Base-by-base conservation (phyloP, 2,329 filamentous ascomycete species). In the Colletotrichum euphorbiae region DNA sequence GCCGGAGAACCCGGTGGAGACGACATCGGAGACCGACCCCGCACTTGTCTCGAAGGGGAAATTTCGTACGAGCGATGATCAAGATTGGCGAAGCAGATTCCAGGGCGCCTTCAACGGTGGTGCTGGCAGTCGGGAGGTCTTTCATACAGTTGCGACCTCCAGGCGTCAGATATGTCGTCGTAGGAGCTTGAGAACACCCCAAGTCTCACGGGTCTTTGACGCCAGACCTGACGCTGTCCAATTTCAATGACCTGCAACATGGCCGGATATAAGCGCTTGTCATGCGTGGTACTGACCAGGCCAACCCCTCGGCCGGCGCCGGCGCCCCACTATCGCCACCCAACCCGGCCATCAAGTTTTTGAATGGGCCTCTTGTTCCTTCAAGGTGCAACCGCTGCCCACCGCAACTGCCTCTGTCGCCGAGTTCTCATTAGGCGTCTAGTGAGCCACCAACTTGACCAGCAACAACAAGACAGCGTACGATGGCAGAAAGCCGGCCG, bases 21-120 rank as follows among this genome's bases (percentile, higher is more conserved):
- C 58, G 46, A 61, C 48, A 61, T 57, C 64, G 58, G 63, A 62
- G 48, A 21, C n/a, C 19, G 19, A 55, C 63, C 64, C 58, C 58
- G 58, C 64, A 57, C 58, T 51, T 57, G 15, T 24, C 64, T 24
- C 19, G 50, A 67, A 51, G 4, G 7, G 43, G 21, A 24, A 45
- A 8, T 9, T 5, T 12, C 8, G 3, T 13, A 12, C 15, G 9
- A 33, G 51, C 42, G 62, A 62, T 66, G 38, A 21, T 13, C 13
- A 33, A 38, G 40, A 33, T 38, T 56, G 24, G 21, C 19, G 33
- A 8, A 21, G 28, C 38, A 57, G 24, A 24, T 31, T 11, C 28
- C 40, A 58, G 2, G 33, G 52, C 13, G 13, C 8, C 15, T n/a
- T 36, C n/a, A 45, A 31, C 21, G 19, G 24, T 56, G 21, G 31